Base-by-base conservation (phyloP, 2,329 filamentous ascomycete genomes). In the Coniochaeta sp. region DNA sequence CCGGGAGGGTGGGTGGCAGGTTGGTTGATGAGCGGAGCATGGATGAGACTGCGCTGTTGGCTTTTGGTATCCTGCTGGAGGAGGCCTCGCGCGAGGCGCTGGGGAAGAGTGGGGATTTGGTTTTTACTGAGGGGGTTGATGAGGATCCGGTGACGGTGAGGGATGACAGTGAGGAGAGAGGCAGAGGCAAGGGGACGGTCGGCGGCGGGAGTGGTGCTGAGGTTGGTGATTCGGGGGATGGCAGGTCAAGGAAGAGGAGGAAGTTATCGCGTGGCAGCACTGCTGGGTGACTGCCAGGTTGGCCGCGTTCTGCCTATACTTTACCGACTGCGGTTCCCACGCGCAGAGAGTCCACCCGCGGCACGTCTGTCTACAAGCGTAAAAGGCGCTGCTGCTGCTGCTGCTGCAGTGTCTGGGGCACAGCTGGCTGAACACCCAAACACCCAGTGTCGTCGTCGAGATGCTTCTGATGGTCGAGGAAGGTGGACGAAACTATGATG, bases 21-120 rank as follows among this genome's bases (percentile, higher is more conserved):
- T 71, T 70, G 58, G 67, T 81, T 40, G 78, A 83, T 62, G 79
- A 83, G 69, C 71, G 80, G 64, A 89, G 85, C 71, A 84, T 93
- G 82, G 89, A 93, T 68, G 90, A 91, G 75, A 91, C 89, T 16
- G 89, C 89, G 4, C 77, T 93, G 61, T 75, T 93, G 59, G 89
- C 89, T 1, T 79, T 93, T 67, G 89, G 89, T 1, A 85, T 93
- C 57, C 72, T 93, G 60, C 75, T 93, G 47, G 89, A 93, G 73
- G 90, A 93, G 72, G 82, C 84, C 2, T 79, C 82, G 17, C 77
- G 79, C 44, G 82, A 86, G 55, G 71, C 79, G 6, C 74, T 93
- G 22, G 89, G 88, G 5, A 75, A 79, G 59, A 82, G 78, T 14
- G 90, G 89, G 24, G 87, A 91, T 71, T 71, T 91, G 56, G 87